phyloP scores from a whole-genome alignment of 306 rosid genomes.

The Cicer judaicum region DNA sequence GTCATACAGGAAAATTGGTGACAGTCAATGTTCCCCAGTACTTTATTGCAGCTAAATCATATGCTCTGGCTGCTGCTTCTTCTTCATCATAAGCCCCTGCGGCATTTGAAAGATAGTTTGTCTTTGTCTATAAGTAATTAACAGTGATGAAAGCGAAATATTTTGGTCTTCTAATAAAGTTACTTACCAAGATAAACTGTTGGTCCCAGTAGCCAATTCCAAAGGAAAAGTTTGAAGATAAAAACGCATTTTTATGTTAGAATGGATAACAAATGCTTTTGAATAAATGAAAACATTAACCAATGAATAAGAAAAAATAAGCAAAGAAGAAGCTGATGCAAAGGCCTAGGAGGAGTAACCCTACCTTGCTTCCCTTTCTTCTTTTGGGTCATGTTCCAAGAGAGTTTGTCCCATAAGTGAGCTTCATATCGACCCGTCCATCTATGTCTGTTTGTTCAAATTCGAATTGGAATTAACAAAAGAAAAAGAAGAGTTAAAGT shows the following conservation, averaged over 20 bases:
- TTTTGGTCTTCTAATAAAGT: neutral
- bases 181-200: slow-evolving; percentile 75
- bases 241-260: neutral
- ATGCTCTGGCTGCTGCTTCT: slow-evolving; percentile 84
- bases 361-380: slow-evolving; percentile 87
- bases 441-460: slow-evolving; percentile 60
- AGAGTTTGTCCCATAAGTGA: slow-evolving; percentile 84
- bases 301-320: neutral
- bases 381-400: slow-evolving; percentile 82
- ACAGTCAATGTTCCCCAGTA: slow-evolving; percentile 78
- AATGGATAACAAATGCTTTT: neutral
- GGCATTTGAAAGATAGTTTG: neutral
- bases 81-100: slow-evolving; percentile 87
- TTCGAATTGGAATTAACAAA: slow-evolving; percentile 29
- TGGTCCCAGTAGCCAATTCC: slow-evolving; percentile 30
- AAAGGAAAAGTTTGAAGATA: slow-evolving; percentile 14
- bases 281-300: neutral
- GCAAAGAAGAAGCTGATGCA: neutral
- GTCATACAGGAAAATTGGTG: slow-evolving; percentile 73
- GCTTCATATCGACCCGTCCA: slow-evolving; percentile 86
- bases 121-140: neutral
- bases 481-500: neutral
- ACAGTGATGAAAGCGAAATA: neutral
- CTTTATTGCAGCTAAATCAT: slow-evolving; percentile 82
- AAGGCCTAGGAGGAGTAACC: neutral